phyloP scores from a whole-genome alignment of 202 grass and related monocot species.

The Panicum virgatum region DNA sequence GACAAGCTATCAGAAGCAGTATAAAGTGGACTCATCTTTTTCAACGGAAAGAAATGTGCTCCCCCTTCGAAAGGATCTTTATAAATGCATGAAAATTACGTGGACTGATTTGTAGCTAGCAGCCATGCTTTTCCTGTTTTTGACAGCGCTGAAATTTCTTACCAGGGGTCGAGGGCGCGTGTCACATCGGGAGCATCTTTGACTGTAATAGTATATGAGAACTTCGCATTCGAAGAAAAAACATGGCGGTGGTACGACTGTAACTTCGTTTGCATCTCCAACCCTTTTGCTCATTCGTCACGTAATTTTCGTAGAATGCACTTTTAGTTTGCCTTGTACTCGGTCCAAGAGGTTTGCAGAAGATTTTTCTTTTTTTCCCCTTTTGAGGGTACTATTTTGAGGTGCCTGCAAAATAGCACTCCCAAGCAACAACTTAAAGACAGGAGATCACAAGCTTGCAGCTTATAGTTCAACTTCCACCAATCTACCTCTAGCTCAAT shows the following conservation, averaged over 20 bases:
- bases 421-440: too few species aligned
- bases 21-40: constrained; percentile 33
- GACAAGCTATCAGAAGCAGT: constrained; percentile 27
- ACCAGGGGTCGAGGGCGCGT: neutral
- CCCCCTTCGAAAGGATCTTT: neutral
- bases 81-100: neutral
- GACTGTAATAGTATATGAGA: neutral
- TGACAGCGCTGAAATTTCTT: neutral
- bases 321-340: too few species aligned
- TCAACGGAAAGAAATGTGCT: constrained; percentile 4
- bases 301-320: neutral
- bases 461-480: too few species aligned
- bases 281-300: neutral
- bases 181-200: neutral
- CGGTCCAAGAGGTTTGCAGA: too few species aligned
- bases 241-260: neutral
- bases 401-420: too few species aligned
- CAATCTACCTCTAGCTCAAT: too few species aligned
- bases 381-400: too few species aligned
- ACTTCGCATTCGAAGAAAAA: neutral
- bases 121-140: neutral
- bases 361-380: too few species aligned
- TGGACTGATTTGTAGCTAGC: neutral
- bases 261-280: neutral
- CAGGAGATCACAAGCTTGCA: too few species aligned